Evolutionary conservation across 768 basidiomycete genomes (phyloP).

Genomic region (Panaeolus papilionaceus): DNA sequence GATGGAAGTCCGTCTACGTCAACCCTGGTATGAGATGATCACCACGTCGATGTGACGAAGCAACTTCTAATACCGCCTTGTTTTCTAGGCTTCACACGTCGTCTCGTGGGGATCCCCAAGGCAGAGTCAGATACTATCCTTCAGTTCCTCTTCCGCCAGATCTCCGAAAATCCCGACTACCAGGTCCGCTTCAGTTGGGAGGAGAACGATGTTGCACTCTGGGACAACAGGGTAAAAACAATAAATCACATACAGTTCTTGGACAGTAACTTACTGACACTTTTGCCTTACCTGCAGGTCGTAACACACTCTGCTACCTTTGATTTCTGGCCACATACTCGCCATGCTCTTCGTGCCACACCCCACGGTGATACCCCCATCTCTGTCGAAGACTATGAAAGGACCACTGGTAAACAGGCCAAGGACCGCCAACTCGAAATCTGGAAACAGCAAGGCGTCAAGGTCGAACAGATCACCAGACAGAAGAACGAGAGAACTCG

Average conservation of each 20-base stretch:
- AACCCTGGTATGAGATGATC: conserved; percentile 61
- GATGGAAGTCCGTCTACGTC: conserved; percentile 85
- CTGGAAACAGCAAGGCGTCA: conserved; percentile 70
- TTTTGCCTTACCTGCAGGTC: conserved; percentile 46
- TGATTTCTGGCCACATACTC: conserved; percentile 79
- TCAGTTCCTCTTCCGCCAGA: conserved; percentile 71
- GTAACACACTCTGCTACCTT: conserved; percentile 83
- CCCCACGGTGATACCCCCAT: conserved; percentile 81
- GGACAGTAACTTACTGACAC: background rate
- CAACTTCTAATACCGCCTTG: background rate
- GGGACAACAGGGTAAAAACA: conserved; percentile 78
- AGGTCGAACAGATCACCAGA: conserved; percentile 38
- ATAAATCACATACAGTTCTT: background rate
- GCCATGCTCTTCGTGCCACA: conserved; percentile 82
- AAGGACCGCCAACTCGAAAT: conserved; percentile 77
- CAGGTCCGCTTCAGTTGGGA: conserved; percentile 84
- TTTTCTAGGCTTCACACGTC: conserved; percentile 72
- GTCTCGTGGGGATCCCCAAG: conserved; percentile 81
- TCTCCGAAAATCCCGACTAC: conserved; percentile 73
- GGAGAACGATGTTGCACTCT: conserved; percentile 78
- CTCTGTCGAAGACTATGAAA: conserved; percentile 77
- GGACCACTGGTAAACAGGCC: conserved; percentile 65
- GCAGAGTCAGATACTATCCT: conserved; percentile 81
- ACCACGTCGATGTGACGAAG: background rate
- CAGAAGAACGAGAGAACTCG: conserved; percentile 43